phyloP scores from a whole-genome alignment of 108 stramenopile species.

The Aurantiochytrium sp. region DNA sequence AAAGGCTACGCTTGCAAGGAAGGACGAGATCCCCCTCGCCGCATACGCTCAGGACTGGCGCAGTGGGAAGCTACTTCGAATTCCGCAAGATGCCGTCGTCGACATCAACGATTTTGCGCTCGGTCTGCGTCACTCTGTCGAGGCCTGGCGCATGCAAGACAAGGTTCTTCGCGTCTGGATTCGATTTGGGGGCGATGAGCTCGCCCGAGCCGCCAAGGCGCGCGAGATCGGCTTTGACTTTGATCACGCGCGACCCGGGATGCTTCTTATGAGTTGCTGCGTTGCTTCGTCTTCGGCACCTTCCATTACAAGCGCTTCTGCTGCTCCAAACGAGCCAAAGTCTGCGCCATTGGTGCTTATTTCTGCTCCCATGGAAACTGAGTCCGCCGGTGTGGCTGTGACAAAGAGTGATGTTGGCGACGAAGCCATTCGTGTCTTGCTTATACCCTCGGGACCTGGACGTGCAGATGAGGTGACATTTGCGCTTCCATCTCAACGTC shows the following conservation, averaged over 20 bases:
- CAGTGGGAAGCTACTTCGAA: background rate
- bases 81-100: background rate
- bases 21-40: background rate
- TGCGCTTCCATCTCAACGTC: background rate
- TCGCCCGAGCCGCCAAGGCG: background rate
- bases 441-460: background rate
- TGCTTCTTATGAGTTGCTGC: background rate
- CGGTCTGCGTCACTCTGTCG: background rate
- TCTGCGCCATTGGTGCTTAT: too few relatives aligned
- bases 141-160: background rate
- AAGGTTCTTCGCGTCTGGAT: background rate
- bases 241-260: conserved; percentile 5
- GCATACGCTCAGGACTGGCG: background rate
- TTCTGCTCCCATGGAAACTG: too few relatives aligned
- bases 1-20: background rate
- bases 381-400: too few relatives aligned
- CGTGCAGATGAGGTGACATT: background rate
- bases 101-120: background rate
- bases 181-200: background rate
- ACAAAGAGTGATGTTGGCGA: background rate
- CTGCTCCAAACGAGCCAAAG: background rate
- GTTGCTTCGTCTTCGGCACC: background rate
- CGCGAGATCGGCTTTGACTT: conserved; percentile 1
- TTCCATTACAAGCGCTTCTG: background rate
- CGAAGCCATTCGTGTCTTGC: background rate